A percentile compares a stretch with the other conserved stretches of the same genome.
phyloP scores from a whole-genome alignment of 257 asterid species.

The Penstemon barbatus region DNA sequence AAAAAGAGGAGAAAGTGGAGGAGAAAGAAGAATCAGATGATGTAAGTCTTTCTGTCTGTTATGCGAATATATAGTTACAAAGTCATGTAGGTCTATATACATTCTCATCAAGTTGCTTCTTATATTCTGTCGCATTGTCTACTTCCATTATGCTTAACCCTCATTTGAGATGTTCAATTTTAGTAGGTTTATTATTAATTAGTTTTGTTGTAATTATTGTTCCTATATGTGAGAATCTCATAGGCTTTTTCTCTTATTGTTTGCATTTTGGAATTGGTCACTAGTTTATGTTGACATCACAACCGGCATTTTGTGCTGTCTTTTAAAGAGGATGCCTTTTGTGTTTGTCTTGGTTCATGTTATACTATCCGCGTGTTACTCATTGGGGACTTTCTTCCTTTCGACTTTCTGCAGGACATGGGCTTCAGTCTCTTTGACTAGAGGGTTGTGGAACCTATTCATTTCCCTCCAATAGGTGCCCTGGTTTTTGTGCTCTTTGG shows the following conservation, averaged over 20 bases:
- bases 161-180: not conserved
- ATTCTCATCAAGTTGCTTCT: not conserved
- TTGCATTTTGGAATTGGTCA: not conserved
- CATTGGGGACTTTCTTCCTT: not conserved
- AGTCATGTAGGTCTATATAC: not conserved
- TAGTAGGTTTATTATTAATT: not conserved
- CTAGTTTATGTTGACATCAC: not conserved
- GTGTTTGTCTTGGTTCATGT: not conserved
- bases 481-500: not conserved
- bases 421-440: constrained; percentile 42
- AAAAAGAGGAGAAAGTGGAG: constrained; percentile 41
- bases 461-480: constrained; percentile 1
- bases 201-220: not conserved
- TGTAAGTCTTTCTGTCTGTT: constrained; percentile 19
- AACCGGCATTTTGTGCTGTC: not conserved
- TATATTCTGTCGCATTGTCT: not conserved
- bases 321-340: not conserved
- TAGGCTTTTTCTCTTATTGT: not conserved
- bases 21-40: constrained; percentile 44
- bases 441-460: not conserved
- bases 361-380: not conserved
- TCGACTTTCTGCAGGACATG: constrained; percentile 33
- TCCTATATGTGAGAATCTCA: constrained; percentile 1
- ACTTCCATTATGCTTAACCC: not conserved
- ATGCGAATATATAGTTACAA: not conserved